Percentiles rank a stretch among this genome's conserved stretches.
phyloP scores from a whole-genome alignment of 306 rosid genomes.

The Begonia fuchsioides region DNA sequence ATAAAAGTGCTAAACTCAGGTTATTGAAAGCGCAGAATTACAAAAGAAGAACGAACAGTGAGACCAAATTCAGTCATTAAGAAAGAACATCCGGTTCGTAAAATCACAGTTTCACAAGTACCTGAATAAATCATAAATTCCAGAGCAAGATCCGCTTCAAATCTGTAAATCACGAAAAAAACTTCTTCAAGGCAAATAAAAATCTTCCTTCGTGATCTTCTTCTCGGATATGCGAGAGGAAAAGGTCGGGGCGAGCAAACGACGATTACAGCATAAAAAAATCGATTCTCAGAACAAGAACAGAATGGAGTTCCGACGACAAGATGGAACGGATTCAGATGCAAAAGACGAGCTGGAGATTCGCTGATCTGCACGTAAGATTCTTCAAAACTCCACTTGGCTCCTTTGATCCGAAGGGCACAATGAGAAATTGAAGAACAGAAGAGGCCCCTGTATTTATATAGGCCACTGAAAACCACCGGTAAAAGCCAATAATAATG shows the following conservation, averaged over 20 bases:
- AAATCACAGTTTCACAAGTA: background rate
- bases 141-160: slow-evolving; percentile 36
- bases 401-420: no score
- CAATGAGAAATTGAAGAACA: no score
- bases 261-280: no score
- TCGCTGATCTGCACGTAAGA: no score
- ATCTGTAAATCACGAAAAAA: slow-evolving; percentile 20
- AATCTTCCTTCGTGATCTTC: slow-evolving; percentile 6
- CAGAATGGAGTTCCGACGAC: no score
- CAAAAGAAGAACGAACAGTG: background rate
- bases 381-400: no score
- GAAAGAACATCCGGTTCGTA: background rate
- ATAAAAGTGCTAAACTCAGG: background rate
- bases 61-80: background rate
- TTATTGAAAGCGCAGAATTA: background rate
- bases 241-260: background rate
- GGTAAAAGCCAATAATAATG: no score
- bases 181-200: slow-evolving; percentile 5
- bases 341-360: no score
- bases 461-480: no score
- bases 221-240: background rate
- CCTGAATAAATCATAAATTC: slow-evolving; percentile 11
- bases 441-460: no score
- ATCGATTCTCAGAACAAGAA: no score
- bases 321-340: no score